Base-by-base conservation (phyloP, 1,284 basidiomycete genomes). In the Ganoderma lingzhi region DNA sequence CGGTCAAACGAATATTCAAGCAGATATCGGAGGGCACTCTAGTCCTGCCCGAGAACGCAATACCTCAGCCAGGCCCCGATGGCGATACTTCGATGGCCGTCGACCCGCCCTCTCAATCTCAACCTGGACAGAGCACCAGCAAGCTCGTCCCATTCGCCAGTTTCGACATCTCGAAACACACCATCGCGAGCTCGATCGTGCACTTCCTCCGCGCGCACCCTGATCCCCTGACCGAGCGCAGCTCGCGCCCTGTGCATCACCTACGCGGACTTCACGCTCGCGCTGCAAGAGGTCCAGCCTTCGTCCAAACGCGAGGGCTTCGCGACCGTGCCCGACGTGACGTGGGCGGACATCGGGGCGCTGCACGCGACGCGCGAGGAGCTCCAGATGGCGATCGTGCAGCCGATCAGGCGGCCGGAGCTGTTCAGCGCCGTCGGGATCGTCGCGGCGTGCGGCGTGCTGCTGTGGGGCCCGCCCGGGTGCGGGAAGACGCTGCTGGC, bases 221-320 rank as follows among this genome's bases (percentile, higher is more conserved):
- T 0, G 83, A 85, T 10, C 91, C 96, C 0, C 84, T 99, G 0
- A 92, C 92, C 0, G 84, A 53, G 83, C 87, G 1, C 93, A 98
- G 79, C 91, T 99, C 2, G 86, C 86, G 0, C 91, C 93, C 84
- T 99, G 6, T 90, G 88, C 69, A 94, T 99, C 78, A 94, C 90
- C 0, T 88, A 90, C 23, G 78, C 84, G 0, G 96, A 98, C 80
- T 99, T 99, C 78, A 82, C 81, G 3, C 82, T 84, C 1, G 97
- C 97, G 0, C 87, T 99, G 19, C 88, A 90, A 68, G 88, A 95
- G 55, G 91, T 98, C 0, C 97, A 99, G 79, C 97, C 97, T 0
- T 98, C 96, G 0, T 96, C 97, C 8, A 97, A 97, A 79, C 93
- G 97, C 64, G 97, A 99, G 84, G 98, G 98, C 3, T 99, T 99